Conservation (phyloP, 768 basidiomycete genomes). For the Lactifluus hygrophoroides region DNA sequence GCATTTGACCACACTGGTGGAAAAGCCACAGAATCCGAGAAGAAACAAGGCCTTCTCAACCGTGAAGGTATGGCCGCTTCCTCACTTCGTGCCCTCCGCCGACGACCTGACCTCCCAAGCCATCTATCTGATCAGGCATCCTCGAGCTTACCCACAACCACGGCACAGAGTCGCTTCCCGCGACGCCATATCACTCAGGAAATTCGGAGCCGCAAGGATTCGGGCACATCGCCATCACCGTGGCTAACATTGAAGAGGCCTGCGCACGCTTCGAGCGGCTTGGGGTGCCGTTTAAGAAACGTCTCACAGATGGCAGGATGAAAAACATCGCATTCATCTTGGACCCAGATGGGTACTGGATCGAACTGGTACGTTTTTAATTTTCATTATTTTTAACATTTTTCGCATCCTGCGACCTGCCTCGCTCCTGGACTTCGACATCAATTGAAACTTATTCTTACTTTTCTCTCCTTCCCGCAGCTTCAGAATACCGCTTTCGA, state of each 20-base stretch:
- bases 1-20: slow-evolving; percentile 60
- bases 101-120: not conserved
- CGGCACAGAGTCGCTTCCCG: slow-evolving; percentile 78
- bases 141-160: slow-evolving; percentile 87
- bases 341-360: slow-evolving; percentile 61
- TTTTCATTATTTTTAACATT: not conserved
- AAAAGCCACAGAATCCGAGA: slow-evolving; percentile 44
- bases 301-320: slow-evolving; percentile 80
- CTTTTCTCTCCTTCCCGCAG: not conserved
- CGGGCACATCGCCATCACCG: slow-evolving; percentile 84
- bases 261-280: slow-evolving; percentile 76
- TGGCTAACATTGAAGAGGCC: slow-evolving; percentile 74
- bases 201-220: slow-evolving; percentile 79
- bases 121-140: slow-evolving; percentile 39
- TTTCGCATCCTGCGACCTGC: not conserved
- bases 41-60: slow-evolving; percentile 37
- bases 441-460: not conserved
- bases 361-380: slow-evolving; percentile 18
- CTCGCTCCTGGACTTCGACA: not conserved
- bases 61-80: slow-evolving; percentile 52
- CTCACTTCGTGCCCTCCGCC: not conserved
- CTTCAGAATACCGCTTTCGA: not conserved
- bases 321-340: slow-evolving; percentile 73
- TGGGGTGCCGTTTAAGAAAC: slow-evolving; percentile 83
- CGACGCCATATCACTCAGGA: slow-evolving; percentile 78